These are phyloP conservation scores for Aechmea fasciata DNA, from an alignment of 176 grass and related monocot species.

Conservation along the genomic window DNA sequence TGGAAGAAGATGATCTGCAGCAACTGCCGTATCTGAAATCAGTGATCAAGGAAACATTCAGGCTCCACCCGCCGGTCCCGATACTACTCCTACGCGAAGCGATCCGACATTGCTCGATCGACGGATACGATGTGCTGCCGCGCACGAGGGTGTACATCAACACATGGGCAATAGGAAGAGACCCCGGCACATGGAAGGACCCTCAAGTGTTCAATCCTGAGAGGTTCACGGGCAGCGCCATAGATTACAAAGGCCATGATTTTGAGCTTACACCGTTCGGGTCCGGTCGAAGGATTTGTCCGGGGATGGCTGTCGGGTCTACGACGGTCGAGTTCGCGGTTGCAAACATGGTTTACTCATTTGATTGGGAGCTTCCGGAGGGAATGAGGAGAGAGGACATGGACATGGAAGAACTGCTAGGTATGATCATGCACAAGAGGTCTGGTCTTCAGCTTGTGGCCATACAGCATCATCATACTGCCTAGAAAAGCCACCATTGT, in stretches of 20 bases:
- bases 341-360: constrained; percentile 23
- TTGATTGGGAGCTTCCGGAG: constrained; percentile 21
- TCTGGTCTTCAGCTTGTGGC: neutral
- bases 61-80: constrained; percentile 28
- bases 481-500: too few relatives aligned
- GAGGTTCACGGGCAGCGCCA: constrained; percentile 5
- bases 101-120: constrained; percentile 12
- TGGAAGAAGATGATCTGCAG: constrained; percentile 19
- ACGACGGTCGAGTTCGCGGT: constrained; percentile 15
- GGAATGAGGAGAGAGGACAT: constrained; percentile 6
- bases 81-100: constrained; percentile 21
- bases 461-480: neutral
- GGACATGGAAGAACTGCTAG: constrained; percentile 19
- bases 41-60: constrained; percentile 35
- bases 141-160: constrained; percentile 24
- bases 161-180: constrained; percentile 30
- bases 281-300: constrained; percentile 32
- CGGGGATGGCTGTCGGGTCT: constrained; percentile 13
- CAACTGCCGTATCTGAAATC: constrained; percentile 30
- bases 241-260: constrained; percentile 19
- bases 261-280: constrained; percentile 32
- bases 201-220: constrained; percentile 24
- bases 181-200: constrained; percentile 20
- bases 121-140: constrained; percentile 22
- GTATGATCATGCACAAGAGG: constrained; percentile 8